Evolutionary conservation across 2,329 filamentous ascomycete genomes (phyloP).

Genomic region (Zalaria obscura): DNA sequence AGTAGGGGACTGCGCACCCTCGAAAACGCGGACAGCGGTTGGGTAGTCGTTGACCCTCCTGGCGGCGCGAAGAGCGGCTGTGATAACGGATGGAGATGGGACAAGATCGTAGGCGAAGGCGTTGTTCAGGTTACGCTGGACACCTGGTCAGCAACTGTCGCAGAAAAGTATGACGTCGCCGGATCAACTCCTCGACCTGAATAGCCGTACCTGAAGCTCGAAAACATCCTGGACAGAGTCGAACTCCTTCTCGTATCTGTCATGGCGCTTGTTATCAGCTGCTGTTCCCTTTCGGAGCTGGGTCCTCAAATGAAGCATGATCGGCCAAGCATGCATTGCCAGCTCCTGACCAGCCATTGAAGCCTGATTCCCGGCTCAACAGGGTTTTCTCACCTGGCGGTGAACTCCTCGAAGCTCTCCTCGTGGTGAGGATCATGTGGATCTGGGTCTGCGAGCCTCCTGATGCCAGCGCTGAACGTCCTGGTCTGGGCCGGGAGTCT

Average conservation of each 20-base stretch:
- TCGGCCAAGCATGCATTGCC: neutral
- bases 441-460: conserved; percentile 19
- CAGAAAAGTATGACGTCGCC: neutral
- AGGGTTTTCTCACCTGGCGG: conserved; percentile 59
- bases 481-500: conserved; percentile 10
- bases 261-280: conserved; percentile 3
- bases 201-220: conserved; percentile 78
- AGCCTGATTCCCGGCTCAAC: conserved; percentile 2
- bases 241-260: conserved; percentile 98
- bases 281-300: neutral
- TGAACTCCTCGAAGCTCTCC: conserved; percentile 98
- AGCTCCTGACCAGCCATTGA: conserved; percentile 5
- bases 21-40: conserved; percentile 94
- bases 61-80: conserved; percentile 83
- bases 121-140: conserved; percentile 91
- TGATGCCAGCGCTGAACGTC: conserved; percentile 38
- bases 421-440: conserved; percentile 54
- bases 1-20: conserved; percentile 51
- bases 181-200: neutral
- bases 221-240: conserved; percentile 96
- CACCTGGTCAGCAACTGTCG: neutral
- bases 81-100: conserved; percentile 79
- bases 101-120: conserved; percentile 99
- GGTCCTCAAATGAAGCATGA: neutral
- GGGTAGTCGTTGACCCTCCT: conserved; percentile 97